Evolutionary conservation across 73 alveolate genomes (phyloP).

Genomic region (Paramecium sonneborni): DNA sequence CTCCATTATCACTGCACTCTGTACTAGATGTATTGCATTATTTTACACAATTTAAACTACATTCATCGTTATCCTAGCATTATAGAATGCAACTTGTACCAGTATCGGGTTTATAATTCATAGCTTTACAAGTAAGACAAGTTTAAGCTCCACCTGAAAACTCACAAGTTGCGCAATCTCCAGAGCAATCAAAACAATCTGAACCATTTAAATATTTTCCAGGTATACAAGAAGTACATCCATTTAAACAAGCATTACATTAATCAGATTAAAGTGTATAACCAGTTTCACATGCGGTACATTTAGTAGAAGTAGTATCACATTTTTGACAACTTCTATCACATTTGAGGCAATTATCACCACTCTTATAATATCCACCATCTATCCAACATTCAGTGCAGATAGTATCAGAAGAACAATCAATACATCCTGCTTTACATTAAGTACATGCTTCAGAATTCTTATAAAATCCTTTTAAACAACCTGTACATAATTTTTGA

Average conservation of each 20-base stretch:
- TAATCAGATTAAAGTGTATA: background rate
- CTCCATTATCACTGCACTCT: background rate
- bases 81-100: background rate
- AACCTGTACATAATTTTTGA: background rate
- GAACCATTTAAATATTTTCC: background rate
- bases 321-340: background rate
- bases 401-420: background rate
- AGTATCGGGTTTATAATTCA: background rate
- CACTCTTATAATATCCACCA: background rate
- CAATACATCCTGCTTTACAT: background rate
- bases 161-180: background rate
- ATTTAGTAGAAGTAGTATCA: background rate
- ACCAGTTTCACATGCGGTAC: slow-evolving; percentile 3
- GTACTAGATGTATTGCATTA: background rate
- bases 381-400: background rate
- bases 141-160: background rate
- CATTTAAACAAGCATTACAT: background rate
- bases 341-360: background rate
- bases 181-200: background rate
- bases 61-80: background rate
- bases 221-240: background rate
- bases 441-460: background rate
- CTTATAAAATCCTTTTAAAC: background rate
- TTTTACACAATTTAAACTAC: background rate
- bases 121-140: background rate